These are phyloP conservation scores for Podospora anserina DNA, from an alignment of 495 filamentous ascomycete species.

Conservation along the genomic window DNA sequence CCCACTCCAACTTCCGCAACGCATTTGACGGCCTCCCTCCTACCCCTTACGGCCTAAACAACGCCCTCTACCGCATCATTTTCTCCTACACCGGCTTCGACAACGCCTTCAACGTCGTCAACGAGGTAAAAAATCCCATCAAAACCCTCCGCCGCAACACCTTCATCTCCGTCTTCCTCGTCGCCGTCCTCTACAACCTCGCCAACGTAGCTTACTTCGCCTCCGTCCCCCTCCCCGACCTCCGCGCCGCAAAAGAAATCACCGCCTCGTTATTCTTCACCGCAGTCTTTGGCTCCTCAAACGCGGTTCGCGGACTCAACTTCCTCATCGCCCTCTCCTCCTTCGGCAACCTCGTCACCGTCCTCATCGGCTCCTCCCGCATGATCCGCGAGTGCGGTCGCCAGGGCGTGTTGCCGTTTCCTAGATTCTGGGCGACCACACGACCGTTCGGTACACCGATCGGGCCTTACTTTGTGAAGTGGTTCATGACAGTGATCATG, in stretches of 20 bases:
- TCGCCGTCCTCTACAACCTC: conserved; percentile 56
- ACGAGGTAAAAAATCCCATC: conserved; percentile 63
- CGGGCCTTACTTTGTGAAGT: conserved; percentile 58
- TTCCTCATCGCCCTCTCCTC: conserved; percentile 61
- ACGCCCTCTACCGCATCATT: conserved; percentile 59
- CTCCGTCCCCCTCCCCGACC: conserved; percentile 53
- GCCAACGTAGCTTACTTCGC: conserved; percentile 63
- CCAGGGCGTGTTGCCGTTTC: conserved; percentile 63
- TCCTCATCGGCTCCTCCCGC: conserved; percentile 56
- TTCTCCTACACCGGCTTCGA: conserved; percentile 61
- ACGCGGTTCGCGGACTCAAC: conserved; percentile 53
- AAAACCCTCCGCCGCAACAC: conserved; percentile 54
- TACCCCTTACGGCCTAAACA: conserved; percentile 48
- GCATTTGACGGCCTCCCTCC: conserved; percentile 52
- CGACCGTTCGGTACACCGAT: conserved; percentile 61
- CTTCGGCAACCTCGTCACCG: conserved; percentile 62
- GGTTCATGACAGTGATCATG: conserved; percentile 58
- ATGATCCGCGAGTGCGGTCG: conserved; percentile 60
- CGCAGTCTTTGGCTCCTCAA: conserved; percentile 54
- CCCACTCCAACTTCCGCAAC: conserved; percentile 55
- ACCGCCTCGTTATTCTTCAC: conserved; percentile 60
- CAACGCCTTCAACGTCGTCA: conserved; percentile 64
- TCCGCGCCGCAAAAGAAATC: conserved; percentile 50
- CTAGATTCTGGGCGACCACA: conserved; percentile 61
- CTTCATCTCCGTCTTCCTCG: conserved; percentile 42